A percentile compares a stretch with the other conserved stretches of the same genome.
Conservation (phyloP, 768 basidiomycete species). For the Lentinula boryana region DNA sequence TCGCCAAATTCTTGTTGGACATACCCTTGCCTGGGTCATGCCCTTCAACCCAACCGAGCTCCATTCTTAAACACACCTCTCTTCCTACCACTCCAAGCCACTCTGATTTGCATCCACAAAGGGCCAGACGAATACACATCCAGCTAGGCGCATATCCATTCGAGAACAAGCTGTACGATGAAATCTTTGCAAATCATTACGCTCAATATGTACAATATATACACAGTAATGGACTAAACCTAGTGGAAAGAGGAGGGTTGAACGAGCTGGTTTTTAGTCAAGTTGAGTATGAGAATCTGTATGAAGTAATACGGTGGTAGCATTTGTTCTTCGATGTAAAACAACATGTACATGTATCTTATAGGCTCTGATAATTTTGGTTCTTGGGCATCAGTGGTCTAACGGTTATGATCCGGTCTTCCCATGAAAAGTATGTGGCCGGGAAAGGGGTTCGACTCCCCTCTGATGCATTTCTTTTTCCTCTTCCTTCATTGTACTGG, state of each 20-base stretch:
- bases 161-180: background rate
- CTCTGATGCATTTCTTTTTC: background rate
- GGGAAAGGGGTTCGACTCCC: conserved; percentile 7
- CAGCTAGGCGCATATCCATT: background rate
- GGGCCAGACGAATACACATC: background rate
- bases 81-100: background rate
- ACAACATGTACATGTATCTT: too few species aligned
- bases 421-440: background rate
- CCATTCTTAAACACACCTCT: background rate
- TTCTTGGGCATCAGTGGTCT: background rate
- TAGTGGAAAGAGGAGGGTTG: background rate
- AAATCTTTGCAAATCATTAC: background rate
- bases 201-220: background rate
- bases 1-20: background rate
- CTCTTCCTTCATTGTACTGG: background rate
- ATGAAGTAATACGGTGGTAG: background rate
- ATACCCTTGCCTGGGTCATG: background rate
- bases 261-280: background rate
- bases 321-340: too few species aligned
- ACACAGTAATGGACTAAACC: background rate
- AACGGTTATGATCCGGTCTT: conserved; percentile 7
- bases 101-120: background rate
- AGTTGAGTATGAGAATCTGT: background rate
- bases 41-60: background rate
- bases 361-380: background rate